Conservation (phyloP, 805 yeast species). For the Starmera quercuum region DNA sequence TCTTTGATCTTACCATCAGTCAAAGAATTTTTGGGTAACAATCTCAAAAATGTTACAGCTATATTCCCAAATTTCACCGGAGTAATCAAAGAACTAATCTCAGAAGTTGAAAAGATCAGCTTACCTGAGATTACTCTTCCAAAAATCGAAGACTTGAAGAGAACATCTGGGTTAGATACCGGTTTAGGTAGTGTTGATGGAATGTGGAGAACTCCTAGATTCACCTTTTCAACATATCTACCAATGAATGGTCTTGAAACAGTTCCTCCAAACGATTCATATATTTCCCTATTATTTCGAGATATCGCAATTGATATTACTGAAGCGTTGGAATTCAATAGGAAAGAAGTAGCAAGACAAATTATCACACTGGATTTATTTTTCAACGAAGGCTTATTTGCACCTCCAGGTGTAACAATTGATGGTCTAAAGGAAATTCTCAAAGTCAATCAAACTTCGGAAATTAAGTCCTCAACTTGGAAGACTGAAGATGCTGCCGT, state of each 20-base stretch:
- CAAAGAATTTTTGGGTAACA: conserved; percentile 26
- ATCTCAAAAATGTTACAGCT: conserved; percentile 31
- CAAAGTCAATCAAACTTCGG: conserved; percentile 28
- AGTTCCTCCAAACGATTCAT: conserved; percentile 44
- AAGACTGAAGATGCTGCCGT: conserved; percentile 87
- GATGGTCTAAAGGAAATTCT: conserved; percentile 51
- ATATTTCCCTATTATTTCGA: conserved; percentile 55
- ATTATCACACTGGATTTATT: conserved; percentile 66
- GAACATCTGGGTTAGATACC: conserved; percentile 23
- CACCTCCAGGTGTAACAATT: conserved; percentile 68
- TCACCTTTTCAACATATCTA: conserved; percentile 52
- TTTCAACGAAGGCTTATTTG: conserved; percentile 58
- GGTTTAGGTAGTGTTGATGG: conserved; percentile 49
- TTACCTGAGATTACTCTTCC: conserved; percentile 26
- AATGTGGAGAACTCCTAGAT: conserved; percentile 61
- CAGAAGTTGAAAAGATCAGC: conserved; percentile 11
- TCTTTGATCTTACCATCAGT: conserved; percentile 47
- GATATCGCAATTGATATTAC: conserved; percentile 73
- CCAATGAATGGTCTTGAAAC: conserved; percentile 51
- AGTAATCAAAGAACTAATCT: conserved; percentile 8
- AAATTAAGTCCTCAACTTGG: conserved; percentile 52
- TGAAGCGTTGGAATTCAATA: conserved; percentile 79
- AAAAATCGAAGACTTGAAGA: conserved; percentile 24
- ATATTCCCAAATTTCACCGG: conserved; percentile 30
- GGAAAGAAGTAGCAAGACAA: conserved; percentile 80